A percentile compares a stretch with the other conserved stretches of the same genome.
Evolutionary conservation across 2,329 filamentous ascomycete species (phyloP).

Genomic region (Didymella pomorum): DNA sequence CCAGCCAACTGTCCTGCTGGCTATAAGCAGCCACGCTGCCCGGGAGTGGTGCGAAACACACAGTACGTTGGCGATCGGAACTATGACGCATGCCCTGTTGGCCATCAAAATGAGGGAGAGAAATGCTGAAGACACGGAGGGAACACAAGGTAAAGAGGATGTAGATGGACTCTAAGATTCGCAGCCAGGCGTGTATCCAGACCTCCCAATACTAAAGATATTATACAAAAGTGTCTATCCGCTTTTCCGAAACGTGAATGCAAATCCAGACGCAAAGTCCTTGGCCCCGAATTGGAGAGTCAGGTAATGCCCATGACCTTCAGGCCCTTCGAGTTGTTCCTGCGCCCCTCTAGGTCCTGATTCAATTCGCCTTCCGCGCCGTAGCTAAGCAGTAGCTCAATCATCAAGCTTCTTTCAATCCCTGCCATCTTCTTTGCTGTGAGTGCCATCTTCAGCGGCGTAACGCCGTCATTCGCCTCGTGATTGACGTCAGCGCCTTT

Average conservation of each 20-base stretch:
- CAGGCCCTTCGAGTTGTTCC: constrained; percentile 34
- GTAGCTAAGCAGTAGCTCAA: constrained; percentile 39
- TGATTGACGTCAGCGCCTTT: constrained; percentile 45
- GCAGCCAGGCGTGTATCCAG: constrained; percentile 13
- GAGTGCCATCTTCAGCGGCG: constrained; percentile 37
- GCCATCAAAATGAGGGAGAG: not conserved
- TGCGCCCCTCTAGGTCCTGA: constrained; percentile 23
- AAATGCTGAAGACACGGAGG: not conserved
- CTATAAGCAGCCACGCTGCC: not conserved
- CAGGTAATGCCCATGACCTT: constrained; percentile 32
- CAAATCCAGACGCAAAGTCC: not conserved
- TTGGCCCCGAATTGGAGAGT: not conserved
- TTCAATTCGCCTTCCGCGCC: constrained; percentile 39
- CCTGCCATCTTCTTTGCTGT: constrained; percentile 31
- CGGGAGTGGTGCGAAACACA: not conserved
- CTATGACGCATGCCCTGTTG: not conserved
- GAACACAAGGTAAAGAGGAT: too few species aligned
- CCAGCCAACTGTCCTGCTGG: not conserved
- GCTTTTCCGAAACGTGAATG: not conserved
- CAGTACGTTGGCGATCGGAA: not conserved
- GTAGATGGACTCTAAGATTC: not conserved
- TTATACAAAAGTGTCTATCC: constrained; percentile 13
- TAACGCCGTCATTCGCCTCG: constrained; percentile 30
- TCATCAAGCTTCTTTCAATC: constrained; percentile 39
- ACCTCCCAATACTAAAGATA: constrained; percentile 6